Evolutionary conservation across 345 rosid species (phyloP), one percentile per base, ranked within the genome.

Genomic region (Luvunga scandens): DNA sequence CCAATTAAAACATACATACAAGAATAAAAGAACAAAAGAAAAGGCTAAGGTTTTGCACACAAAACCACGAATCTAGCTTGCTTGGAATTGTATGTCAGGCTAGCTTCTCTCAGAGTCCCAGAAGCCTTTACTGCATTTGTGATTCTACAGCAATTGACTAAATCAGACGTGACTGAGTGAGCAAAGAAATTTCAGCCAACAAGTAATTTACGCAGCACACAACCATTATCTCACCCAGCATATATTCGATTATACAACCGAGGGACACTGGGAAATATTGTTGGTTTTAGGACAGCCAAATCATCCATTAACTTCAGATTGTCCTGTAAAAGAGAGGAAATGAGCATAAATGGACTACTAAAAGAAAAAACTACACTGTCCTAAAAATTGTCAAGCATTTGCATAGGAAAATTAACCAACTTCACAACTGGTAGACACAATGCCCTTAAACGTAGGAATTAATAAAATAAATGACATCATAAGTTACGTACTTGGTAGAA

Each of bases 251-350:
- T 92, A 69, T 88, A 95, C 73, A 95, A 83, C 66, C 98, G 94
- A 85, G 98, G 98, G 79, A 95, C 98, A 78, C 98, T 93, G 82
- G 91, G 85, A 85, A 95, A 95, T 76, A 95, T 12, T 18, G 98
- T 95, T 34, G 98, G 98, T 85, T 86, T 86, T 59, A 95, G 86
- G 76, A 84, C 89, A 84, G 88, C 91, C 85, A 95, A 75, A 88
- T 95, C 99, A 82, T 95, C 98, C 86, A 88, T 86, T 78, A 93
- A 77, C 82, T 93, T 95, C 91, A 93, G 42, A 81, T 86, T 88
- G 83, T 93, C 98, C 98, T 93, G 91, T 78, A 82, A 78, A 82
- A 48, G 45, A 57, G 34, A 79, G 50, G 77, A 65, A 69, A 25
- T 59, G 42, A 61, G 56, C 67, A 66, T 71, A 62, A 25, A 66